phyloP scores from a whole-genome alignment of 1,284 basidiomycete species.

The Cryptococcus sp. region DNA sequence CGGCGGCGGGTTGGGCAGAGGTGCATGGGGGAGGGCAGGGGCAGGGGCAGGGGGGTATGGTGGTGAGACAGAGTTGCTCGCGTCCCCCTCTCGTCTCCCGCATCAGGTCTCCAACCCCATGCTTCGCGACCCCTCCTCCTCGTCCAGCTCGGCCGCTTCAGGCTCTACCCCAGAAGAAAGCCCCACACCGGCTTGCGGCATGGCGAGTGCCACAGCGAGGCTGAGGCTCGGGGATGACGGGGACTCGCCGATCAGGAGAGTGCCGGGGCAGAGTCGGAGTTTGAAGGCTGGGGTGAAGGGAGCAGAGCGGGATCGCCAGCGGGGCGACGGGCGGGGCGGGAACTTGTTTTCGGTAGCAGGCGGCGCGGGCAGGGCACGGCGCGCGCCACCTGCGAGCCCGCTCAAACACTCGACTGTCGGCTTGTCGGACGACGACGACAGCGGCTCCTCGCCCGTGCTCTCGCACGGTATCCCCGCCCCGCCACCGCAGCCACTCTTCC shows the following conservation, averaged over 20 bases:
- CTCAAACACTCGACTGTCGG: constrained; percentile 5
- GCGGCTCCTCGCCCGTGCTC: constrained; percentile 22
- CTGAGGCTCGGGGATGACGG: constrained; percentile 36
- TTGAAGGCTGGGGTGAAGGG: constrained; percentile 15
- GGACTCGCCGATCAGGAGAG: constrained; percentile 39
- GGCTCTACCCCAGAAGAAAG: constrained; percentile 26
- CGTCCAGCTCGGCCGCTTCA: constrained; percentile 26
- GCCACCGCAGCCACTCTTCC: constrained; percentile 40
- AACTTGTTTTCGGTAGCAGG: constrained; percentile 15
- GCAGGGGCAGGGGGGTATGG: neutral
- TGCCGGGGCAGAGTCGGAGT: constrained; percentile 44
- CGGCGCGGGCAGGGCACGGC: too few relatives aligned
- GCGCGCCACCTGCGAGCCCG: too few relatives aligned
- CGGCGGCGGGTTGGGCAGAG: neutral
- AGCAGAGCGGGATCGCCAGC: neutral
- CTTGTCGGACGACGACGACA: constrained; percentile 17
- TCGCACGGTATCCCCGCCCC: constrained; percentile 18
- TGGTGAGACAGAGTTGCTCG: neutral
- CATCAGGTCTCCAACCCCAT: constrained; percentile 7
- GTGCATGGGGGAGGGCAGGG: neutral
- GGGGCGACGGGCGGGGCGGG: constrained; percentile 6
- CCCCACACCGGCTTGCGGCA: constrained; percentile 41
- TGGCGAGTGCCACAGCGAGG: constrained; percentile 40
- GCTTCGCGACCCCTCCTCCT: constrained; percentile 10
- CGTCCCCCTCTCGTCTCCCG: constrained; percentile 14